Base-by-base conservation (phyloP, 2,329 filamentous ascomycete species). In the Penicillium sp. region DNA sequence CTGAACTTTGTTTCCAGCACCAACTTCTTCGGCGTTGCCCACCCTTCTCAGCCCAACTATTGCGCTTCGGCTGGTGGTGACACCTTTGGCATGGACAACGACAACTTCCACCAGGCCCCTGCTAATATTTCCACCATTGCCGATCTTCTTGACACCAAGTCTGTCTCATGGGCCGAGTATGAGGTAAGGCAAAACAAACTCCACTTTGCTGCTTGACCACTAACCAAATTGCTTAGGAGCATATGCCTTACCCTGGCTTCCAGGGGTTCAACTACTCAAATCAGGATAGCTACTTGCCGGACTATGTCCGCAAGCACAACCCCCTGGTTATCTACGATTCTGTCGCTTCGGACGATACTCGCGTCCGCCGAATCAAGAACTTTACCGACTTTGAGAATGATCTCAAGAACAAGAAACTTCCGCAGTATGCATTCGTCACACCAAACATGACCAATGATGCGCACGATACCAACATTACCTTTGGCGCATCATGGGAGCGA, bases 271-370 rank as follows among this genome's bases (percentile, higher is more conserved):
- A 76, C 0, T 90, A 79, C 71, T 79, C 84, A 57, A 91, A 91
- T 74, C 85, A 85, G 62, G 60, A 84, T 60, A 90, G 81, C 2
- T 82, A 84, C 27, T 81, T 82, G 43, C 89, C 90, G 65, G 87
- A 89, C 76, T 95, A 95, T 71, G 90, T 93, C 1, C 87, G 91
- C 69, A 95, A 95, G 77, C 90, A 95, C 77, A 93, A 93, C 54
- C 74, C 75, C 79, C 82, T 47, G 76, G 78, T 93, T 55, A 79
- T 89, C 52, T 90, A 84, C 73, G 82, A 91, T 70, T 84, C 83
- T 19, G 81, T 90, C 37, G 82, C 86, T 52, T 76, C 80, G 44
- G 82, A 81, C 49, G 71, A 81, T 9, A 79, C 84, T 16, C 85
- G 89, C 27, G 78, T 90, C 1, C 81, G 83, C 4, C 81, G 85